Evolutionary conservation across 2,329 filamentous ascomycete genomes (phyloP).

Genomic region (Neurospora sp.): DNA sequence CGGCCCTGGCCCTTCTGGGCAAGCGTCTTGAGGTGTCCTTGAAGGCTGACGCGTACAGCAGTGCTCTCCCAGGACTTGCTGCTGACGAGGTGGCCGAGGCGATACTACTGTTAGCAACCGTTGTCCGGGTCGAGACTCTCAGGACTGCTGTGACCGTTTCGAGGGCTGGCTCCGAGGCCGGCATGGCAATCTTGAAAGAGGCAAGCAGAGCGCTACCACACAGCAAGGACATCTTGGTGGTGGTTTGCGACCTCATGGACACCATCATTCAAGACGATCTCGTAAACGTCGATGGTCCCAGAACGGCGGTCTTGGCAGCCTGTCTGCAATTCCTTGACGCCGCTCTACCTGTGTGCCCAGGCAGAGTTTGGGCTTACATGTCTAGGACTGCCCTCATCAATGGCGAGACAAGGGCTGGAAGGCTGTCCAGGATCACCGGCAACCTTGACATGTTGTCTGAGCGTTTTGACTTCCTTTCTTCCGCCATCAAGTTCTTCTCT

Average conservation of each 20-base stretch:
- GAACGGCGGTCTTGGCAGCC: constrained; percentile 56
- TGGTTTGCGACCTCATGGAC: constrained; percentile 82
- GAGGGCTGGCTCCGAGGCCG: constrained; percentile 20
- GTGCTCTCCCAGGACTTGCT: constrained; percentile 43
- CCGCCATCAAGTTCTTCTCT: constrained; percentile 64
- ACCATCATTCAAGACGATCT: constrained; percentile 50
- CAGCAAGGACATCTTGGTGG: constrained; percentile 65
- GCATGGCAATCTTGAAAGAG: constrained; percentile 46
- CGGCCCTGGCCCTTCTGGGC: constrained; percentile 68
- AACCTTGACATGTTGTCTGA: constrained; percentile 69
- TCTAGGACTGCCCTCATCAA: constrained; percentile 72
- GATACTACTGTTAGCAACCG: constrained; percentile 61
- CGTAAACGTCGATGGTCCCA: constrained; percentile 48
- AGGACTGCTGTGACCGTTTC: constrained; percentile 21
- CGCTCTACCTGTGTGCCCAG: constrained; percentile 64
- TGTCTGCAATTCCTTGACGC: constrained; percentile 75
- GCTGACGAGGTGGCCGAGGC: constrained; percentile 61
- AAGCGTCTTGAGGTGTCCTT: constrained; percentile 63
- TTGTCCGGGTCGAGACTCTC: constrained; percentile 47
- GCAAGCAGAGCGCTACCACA: constrained; percentile 44
- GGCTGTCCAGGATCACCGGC: constrained; percentile 70
- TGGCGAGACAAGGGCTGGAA: constrained; percentile 64
- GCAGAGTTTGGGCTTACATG: constrained; percentile 83
- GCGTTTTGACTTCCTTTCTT: constrained; percentile 67
- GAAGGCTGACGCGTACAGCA: constrained; percentile 42